These are phyloP conservation scores for Crithidia acanthocephali DNA, from an alignment of 208 protist genomes.

Conservation along the genomic window DNA sequence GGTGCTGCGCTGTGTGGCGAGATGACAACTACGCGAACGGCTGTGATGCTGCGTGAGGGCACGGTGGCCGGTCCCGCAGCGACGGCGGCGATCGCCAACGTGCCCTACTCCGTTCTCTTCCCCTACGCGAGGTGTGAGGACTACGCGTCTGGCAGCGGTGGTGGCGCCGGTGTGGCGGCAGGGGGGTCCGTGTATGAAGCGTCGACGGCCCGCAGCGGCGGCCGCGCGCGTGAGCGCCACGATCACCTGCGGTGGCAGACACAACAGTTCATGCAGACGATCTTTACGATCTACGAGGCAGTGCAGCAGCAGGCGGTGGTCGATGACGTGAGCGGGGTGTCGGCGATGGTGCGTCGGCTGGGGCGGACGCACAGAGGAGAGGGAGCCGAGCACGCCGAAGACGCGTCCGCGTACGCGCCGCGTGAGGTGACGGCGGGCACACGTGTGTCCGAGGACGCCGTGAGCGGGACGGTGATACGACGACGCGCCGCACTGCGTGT, in stretches of 20 bases:
- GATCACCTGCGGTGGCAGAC: constrained; percentile 26
- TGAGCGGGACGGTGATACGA: constrained; percentile 8
- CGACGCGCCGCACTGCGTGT: neutral
- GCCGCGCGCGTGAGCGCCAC: constrained; percentile 26
- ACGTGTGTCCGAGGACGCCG: neutral
- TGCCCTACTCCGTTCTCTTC: constrained; percentile 59
- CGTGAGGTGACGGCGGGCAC: neutral
- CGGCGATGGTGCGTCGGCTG: constrained; percentile 16
- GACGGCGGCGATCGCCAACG: neutral
- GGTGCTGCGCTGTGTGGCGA: constrained; percentile 25
- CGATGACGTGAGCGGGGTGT: constrained; percentile 30
- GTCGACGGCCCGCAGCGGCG: constrained; percentile 1
- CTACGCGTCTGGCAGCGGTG: constrained; percentile 1
- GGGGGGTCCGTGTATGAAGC: neutral
- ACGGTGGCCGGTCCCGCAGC: neutral
- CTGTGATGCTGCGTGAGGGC: constrained; percentile 19
- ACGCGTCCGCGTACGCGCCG: too few species aligned
- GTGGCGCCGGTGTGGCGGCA: neutral
- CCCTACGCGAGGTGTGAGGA: constrained; percentile 32
- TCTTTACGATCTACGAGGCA: constrained; percentile 26
- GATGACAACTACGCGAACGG: constrained; percentile 22
- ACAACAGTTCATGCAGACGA: constrained; percentile 3
- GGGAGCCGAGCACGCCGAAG: neutral
- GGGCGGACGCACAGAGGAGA: neutral
- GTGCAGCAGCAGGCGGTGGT: constrained; percentile 27